A percentile compares a stretch with the other conserved stretches of the same genome.
Conservation (phyloP, 2,329 filamentous ascomycete genomes). For the Fusarium torulosum region DNA sequence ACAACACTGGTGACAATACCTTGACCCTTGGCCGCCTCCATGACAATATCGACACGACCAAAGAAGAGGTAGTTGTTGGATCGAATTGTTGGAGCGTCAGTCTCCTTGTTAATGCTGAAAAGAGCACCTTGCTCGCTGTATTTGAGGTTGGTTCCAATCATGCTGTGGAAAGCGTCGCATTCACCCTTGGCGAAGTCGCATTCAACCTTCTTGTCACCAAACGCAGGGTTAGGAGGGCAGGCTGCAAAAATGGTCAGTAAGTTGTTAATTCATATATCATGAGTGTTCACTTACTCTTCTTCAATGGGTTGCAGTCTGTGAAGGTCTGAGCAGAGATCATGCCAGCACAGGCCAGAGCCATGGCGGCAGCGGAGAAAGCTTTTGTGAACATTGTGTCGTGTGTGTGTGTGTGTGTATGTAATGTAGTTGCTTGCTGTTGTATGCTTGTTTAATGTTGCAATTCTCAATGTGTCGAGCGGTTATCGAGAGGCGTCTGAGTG, state of each 20-base stretch:
- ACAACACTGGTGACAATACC: conserved; percentile 93
- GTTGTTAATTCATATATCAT: background rate
- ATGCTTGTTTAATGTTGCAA: conserved; percentile 17
- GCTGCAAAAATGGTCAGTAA: conserved; percentile 50
- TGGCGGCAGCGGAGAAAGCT: conserved; percentile 58
- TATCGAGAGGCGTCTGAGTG: conserved; percentile 34
- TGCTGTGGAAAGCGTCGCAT: conserved; percentile 66
- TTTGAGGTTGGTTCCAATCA: conserved; percentile 61
- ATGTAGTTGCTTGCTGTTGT: conserved; percentile 4
- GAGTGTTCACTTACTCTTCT: conserved; percentile 57
- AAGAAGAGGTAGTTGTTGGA: conserved; percentile 96
- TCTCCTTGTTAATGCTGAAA: conserved; percentile 76
- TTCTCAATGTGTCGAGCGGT: conserved; percentile 17
- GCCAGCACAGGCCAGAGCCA: conserved; percentile 63
- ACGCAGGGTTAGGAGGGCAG: conserved; percentile 81
- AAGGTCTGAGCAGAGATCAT: conserved; percentile 68
- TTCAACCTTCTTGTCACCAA: conserved; percentile 68
- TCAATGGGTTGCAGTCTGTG: conserved; percentile 67
- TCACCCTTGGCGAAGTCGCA: conserved; percentile 84
- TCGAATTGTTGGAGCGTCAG: conserved; percentile 78
- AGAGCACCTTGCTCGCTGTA: conserved; percentile 65
- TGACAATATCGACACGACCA: conserved; percentile 82
- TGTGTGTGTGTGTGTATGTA: conserved; percentile 13
- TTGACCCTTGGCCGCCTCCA: conserved; percentile 82
- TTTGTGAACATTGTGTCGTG: conserved; percentile 59